Evolutionary conservation across 495 filamentous ascomycete species (phyloP), one percentile per base, ranked within the genome.

Genomic region (Penicillium riverlandense): DNA sequence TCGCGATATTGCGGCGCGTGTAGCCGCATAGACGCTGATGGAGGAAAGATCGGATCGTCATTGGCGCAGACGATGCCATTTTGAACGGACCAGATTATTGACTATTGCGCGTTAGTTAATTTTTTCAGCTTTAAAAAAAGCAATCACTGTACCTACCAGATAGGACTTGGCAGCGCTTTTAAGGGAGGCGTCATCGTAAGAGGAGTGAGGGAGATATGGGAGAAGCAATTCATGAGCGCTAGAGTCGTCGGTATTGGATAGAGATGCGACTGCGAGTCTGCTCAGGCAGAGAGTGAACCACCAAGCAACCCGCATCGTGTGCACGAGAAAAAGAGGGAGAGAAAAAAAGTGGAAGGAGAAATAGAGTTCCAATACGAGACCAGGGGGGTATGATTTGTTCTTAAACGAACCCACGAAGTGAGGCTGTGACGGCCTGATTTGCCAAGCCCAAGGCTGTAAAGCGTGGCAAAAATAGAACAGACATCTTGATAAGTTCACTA

Each of bases 11-110:
- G 59, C 11, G 48, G 45, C 2, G 57, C 64, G 32, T 55, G 45
- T 28, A 70, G 50, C 36, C 61, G 54, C 59, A 68, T 65, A 9
- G 59, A 53, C 22, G 48, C 40, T 8, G 58, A 37, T 1, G 67
- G 52, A 0, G 72, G 74, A 51, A 74, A 75, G 49, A 77, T 56
- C 13, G 53, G 48, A 12, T 67, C 50, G 12, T 61, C 48, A 46
- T 77, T 77, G 45, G 73, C 63, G 16, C 52, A 62, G 7, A 77
- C 60, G 11, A 43, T 52, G 42, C 64, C 65, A 48, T 70, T 55
- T 14, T 65, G 38, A 6, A 65, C 60, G 38, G 63, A 51, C 54
- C 74, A 65, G 31, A 61, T 62, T 8, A 75, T 41, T 11, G 68
- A 55, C 67, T 8, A 38, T 55, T 46, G 51, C 48, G 32, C 2